Evolutionary conservation across 2,329 filamentous ascomycete genomes (phyloP), one percentile per base, ranked within the genome.

Genomic region (Apiospora sp.): DNA sequence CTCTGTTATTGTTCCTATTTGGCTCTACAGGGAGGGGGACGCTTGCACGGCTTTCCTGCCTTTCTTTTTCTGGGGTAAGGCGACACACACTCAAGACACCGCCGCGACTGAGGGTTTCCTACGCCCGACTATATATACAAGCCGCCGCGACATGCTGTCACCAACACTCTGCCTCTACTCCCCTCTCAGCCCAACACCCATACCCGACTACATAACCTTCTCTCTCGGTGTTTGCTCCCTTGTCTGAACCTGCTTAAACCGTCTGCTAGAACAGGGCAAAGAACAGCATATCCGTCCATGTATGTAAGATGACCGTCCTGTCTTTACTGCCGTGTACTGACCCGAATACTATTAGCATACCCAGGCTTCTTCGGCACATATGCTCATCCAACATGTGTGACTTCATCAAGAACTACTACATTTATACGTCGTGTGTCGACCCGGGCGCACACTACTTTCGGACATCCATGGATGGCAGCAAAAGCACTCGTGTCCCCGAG

Each of bases 321-420:
- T 34, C 13, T 24, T n/a, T 37, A 8, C 34, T n/a, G 58, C 4
- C 58, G 30, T 37, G 19, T 64, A 41, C 58, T 64, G 22, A 64
- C 58, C n/a, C 58, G 58, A 64, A 64, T 19, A n/a, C 58, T n/a
- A 41, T 10, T n/a, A 64, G 34, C 34, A 64, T 27, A 61, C 1
- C 37, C 37, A 41, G 7, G 30, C 54, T 34, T 41, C 37, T 37
- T 34, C n/a, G 30, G n/a, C 58, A 64, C 58, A 14, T 41, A 64
- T 64, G 58, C 22, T 19, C 58, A 41, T 22, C 30, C 58, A 84
- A 41, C 73, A 89, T 90, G 88, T 90, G 88, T 79, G 86, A 90
- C 80, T 93, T 92, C 79, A 92, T 90, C 78, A 93, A 92, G 78
- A 93, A 93, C 82, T 94, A 92, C 81, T 94, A 93, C 83, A 91